phyloP scores from a whole-genome alignment of 768 basidiomycete genomes.

The Tylopilus cervinicoccineus region DNA sequence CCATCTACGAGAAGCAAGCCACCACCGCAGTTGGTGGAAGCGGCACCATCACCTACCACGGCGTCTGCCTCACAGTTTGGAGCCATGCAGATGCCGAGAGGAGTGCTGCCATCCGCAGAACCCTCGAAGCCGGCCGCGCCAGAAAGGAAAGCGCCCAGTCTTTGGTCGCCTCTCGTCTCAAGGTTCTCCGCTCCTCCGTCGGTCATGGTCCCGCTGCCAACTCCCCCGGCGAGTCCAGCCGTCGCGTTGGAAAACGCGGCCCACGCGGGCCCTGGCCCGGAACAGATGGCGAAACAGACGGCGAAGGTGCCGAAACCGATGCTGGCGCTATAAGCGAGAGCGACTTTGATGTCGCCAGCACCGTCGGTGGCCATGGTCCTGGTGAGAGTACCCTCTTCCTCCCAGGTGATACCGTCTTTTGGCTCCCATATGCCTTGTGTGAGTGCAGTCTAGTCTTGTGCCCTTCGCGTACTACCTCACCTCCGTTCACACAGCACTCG shows the following conservation, averaged over 20 bases:
- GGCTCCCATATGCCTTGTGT: slow-evolving; percentile 94
- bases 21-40: slow-evolving; percentile 34
- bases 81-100: slow-evolving; percentile 91
- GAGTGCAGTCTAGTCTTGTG: slow-evolving; percentile 28
- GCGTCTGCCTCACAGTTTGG: slow-evolving; percentile 93
- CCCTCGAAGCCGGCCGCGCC: slow-evolving; percentile 71
- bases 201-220: slow-evolving; percentile 41
- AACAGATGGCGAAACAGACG: slow-evolving; percentile 67
- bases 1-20: slow-evolving; percentile 31
- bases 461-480: slow-evolving; percentile 9
- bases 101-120: slow-evolving; percentile 76
- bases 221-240: slow-evolving; percentile 45
- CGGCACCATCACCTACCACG: slow-evolving; percentile 67
- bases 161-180: slow-evolving; percentile 62
- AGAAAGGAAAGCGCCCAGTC: slow-evolving; percentile 81
- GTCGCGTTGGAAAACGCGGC: slow-evolving; percentile 58
- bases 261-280: slow-evolving; percentile 70
- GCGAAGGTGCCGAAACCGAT: slow-evolving; percentile 67
- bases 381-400: slow-evolving; percentile 88
- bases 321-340: slow-evolving; percentile 78
- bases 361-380: slow-evolving; percentile 67
- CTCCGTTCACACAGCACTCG: slow-evolving; percentile 52
- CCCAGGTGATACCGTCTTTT: slow-evolving; percentile 87
- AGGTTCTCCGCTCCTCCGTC: slow-evolving; percentile 54
- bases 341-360: slow-evolving; percentile 80